phyloP scores from a whole-genome alignment of 108 stramenopile species.

The Stephanodiscus minutulus region DNA sequence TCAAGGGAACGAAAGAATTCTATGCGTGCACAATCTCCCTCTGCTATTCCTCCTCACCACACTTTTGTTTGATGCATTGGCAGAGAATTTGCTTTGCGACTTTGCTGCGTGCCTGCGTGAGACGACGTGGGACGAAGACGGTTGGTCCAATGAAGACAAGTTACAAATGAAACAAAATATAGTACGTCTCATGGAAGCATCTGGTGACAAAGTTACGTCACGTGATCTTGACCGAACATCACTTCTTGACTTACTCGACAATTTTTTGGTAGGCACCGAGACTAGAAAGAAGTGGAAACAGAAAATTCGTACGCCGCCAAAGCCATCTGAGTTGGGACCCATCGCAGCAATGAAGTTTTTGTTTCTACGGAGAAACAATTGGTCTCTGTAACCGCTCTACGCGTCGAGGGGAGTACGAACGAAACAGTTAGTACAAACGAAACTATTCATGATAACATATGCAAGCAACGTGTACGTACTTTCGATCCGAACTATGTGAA shows the following conservation, averaged over 20 bases:
- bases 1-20: slow-evolving; percentile 3
- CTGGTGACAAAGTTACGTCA: slow-evolving; percentile 4
- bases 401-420: neutral
- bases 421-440: neutral
- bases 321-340: slow-evolving; percentile 12
- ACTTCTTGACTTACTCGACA: neutral
- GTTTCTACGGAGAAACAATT: slow-evolving; percentile 3
- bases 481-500: slow-evolving; percentile 6
- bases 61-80: slow-evolving; percentile 17
- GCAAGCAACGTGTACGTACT: slow-evolving; percentile 1
- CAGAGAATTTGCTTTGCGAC: slow-evolving; percentile 13
- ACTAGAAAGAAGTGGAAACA: slow-evolving; percentile 16
- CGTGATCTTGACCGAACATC: neutral
- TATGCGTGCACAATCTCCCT: slow-evolving; percentile 11
- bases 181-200: slow-evolving; percentile 17
- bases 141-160: slow-evolving; percentile 13
- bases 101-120: slow-evolving; percentile 13
- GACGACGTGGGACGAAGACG: neutral
- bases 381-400: neutral
- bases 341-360: slow-evolving; percentile 15
- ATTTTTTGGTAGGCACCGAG: slow-evolving; percentile 8
- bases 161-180: slow-evolving; percentile 15
- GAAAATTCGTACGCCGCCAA: slow-evolving; percentile 12
- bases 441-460: neutral
- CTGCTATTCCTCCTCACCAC: slow-evolving; percentile 3